A percentile compares a stretch with the other conserved stretches of the same genome.
Conservation (phyloP, 257 asterid genomes). For the Primulina huaijiensis region DNA sequence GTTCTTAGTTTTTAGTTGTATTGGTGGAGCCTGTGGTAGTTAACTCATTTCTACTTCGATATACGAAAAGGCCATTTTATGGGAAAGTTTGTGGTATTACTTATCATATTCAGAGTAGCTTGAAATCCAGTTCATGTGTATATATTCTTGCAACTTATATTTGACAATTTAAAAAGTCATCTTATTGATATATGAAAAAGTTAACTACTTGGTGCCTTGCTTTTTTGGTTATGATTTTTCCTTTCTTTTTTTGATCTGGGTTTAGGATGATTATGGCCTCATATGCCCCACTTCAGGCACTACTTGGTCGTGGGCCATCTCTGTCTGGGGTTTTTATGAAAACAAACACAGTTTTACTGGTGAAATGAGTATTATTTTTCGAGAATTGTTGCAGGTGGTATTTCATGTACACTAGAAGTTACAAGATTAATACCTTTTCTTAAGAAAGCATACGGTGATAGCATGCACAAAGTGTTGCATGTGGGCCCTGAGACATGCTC, state of each 20-base stretch:
- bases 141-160: not conserved
- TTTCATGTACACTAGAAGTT: slow-evolving; percentile 65
- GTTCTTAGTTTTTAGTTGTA: not conserved
- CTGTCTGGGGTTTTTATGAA: not conserved
- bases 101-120: not conserved
- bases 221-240: not conserved
- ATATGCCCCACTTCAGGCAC: not conserved
- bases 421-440: slow-evolving; percentile 58
- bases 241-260: not conserved
- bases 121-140: not conserved
- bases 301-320: not conserved
- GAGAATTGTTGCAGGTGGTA: slow-evolving; percentile 46
- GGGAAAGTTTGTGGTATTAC: not conserved
- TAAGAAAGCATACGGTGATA: slow-evolving; percentile 79
- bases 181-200: not conserved
- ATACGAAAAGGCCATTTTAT: not conserved
- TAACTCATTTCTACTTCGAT: not conserved
- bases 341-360: not conserved
- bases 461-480: slow-evolving; percentile 72
- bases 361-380: not conserved
- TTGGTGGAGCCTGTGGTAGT: slow-evolving; percentile 6
- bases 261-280: not conserved
- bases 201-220: not conserved
- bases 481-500: slow-evolving; percentile 93
- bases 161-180: not conserved